phyloP scores from a whole-genome alignment of 345 rosid species.

The Raphanus sativus region DNA sequence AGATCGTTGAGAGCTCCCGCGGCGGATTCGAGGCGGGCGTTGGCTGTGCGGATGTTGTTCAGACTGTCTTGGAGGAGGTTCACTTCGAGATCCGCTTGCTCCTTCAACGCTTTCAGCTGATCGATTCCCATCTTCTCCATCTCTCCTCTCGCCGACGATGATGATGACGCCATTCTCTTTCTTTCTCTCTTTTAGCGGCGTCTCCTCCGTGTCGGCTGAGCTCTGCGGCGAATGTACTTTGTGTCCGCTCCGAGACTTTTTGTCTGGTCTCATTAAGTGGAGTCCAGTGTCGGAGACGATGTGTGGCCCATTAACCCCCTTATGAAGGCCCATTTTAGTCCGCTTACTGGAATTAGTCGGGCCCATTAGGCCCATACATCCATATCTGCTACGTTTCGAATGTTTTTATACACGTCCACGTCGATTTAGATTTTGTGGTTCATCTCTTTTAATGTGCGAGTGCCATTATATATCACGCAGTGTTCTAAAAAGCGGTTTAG shows the following conservation, averaged over 20 bases:
- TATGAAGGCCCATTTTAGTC: background rate
- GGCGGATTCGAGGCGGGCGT: conserved; percentile 74
- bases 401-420: background rate
- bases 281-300: background rate
- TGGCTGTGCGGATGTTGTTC: conserved; percentile 94
- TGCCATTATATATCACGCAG: too few species aligned
- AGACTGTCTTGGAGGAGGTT: conserved; percentile 93
- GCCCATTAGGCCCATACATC: conserved; percentile 23
- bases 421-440: background rate
- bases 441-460: background rate
- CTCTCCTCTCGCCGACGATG: conserved; percentile 44
- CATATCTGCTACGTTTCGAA: too few species aligned
- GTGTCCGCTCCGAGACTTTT: background rate
- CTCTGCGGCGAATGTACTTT: background rate
- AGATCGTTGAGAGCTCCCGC: conserved; percentile 81
- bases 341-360: background rate
- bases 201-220: conserved; percentile 12
- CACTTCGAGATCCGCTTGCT: conserved; percentile 87
- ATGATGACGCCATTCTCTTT: conserved; percentile 46
- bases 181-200: conserved; percentile 7
- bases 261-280: background rate
- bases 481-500: too few species aligned
- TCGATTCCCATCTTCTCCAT: conserved; percentile 88
- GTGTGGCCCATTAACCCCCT: background rate
- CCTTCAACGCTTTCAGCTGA: conserved; percentile 81